Conservation (phyloP, 768 basidiomycete genomes). For the Exidia glandulosa region DNA sequence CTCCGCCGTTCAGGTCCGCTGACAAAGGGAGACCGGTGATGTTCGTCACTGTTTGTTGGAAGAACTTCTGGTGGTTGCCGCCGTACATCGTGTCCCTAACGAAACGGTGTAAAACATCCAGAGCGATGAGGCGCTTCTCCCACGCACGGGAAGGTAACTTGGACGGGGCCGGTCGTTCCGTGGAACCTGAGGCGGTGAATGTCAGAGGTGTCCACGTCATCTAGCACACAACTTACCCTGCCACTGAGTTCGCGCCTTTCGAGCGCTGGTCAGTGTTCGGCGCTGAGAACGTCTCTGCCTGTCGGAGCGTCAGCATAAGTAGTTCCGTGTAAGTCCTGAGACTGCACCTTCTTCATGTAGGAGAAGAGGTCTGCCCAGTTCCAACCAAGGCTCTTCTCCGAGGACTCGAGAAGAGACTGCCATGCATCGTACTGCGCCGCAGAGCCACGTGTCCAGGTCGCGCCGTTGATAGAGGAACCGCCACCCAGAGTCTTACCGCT, state of each 20-base stretch:
- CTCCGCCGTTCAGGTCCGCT: conserved; percentile 44
- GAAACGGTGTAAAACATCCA: neutral
- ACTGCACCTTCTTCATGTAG: conserved; percentile 22
- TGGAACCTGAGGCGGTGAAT: conserved; percentile 28
- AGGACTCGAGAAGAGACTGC: conserved; percentile 21
- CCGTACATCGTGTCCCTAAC: conserved; percentile 34
- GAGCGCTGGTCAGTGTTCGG: conserved; percentile 14
- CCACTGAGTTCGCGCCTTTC: conserved; percentile 24
- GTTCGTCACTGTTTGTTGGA: conserved; percentile 34
- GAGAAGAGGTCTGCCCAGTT: conserved; percentile 25
- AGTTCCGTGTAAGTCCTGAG: neutral
- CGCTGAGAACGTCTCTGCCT: conserved; percentile 14
- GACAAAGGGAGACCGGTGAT: conserved; percentile 38
- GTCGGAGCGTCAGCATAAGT: neutral
- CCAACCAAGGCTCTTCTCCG: conserved; percentile 22
- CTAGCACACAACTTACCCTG: neutral
- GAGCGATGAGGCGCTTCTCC: neutral
- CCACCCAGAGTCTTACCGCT: conserved; percentile 29
- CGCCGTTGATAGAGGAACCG: conserved; percentile 37
- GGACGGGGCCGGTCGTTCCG: conserved; percentile 41
- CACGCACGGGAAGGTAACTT: conserved; percentile 30
- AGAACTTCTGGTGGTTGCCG: conserved; percentile 41
- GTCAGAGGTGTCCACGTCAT: neutral
- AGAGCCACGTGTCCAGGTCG: conserved; percentile 32
- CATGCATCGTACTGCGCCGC: conserved; percentile 33